Evolutionary conservation across 2,329 filamentous ascomycete species (phyloP), one percentile per base, ranked within the genome.

Genomic region (Diaporthe helianthi): DNA sequence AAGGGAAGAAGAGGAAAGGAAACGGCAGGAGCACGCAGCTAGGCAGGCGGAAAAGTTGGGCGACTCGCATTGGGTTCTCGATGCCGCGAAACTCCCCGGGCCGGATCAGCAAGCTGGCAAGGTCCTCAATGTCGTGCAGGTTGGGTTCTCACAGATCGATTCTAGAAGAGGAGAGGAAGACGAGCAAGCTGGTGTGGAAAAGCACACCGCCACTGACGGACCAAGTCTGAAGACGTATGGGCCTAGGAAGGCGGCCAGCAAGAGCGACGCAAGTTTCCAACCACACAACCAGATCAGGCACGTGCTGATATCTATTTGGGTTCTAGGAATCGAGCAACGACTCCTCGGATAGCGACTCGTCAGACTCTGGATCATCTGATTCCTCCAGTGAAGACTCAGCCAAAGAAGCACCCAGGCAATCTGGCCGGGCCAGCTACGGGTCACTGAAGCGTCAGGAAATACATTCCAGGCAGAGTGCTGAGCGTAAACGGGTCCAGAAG

Each of bases 11-110:
- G 90, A 92, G 75, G 91, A 93, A 77, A 84, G 85, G 63, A 90
- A 89, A 74, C 86, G 88, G 10, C 85, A 88, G 76, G 83, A 85
- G 71, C 84, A 88, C 47, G 76, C 93, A 15, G 87, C 90, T 71
- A 86, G 85, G 74, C 87, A 89, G 71, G 87, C 88, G 10, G 84
- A 86, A 22, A 85, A 87, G 72, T 80, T 87, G 52, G 89, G 90
- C 65, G 92, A 94, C 78, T 91, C 90, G 22, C 89, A 90, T 77
- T 95, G 92, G 92, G 90, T 92, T 22, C 81, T 94, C 67, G 89
- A 88, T 71, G 84, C 88, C 65, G 81, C 63, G 44, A 71, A 69
- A 52, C 44, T 71, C 19, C 70, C 70, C 44, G 44, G 63, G 44
- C 36, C 64, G 31, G 52, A 58, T 33, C 44, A 29, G 24, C 70